These are phyloP conservation scores for Kluyveromyces marxianus DNA, from an alignment of 1,139 yeast species.

Conservation along the genomic window DNA sequence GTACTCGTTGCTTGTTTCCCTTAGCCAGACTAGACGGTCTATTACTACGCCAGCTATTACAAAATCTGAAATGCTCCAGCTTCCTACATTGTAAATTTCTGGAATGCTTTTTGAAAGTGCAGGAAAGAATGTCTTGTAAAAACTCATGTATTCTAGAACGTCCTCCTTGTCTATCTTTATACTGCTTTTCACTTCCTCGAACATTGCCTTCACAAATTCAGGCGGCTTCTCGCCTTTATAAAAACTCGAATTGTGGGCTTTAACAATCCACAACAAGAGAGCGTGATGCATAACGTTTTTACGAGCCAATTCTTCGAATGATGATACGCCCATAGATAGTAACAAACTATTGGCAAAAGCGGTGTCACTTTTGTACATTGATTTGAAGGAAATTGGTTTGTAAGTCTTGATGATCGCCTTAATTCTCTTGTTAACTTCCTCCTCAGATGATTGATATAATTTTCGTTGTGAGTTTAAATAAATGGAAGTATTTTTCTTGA, in stretches of 20 bases:
- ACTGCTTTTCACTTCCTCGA: conserved; percentile 35
- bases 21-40: conserved; percentile 50
- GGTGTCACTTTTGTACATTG: conserved; percentile 47
- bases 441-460: conserved; percentile 40
- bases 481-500: conserved; percentile 29
- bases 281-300: conserved; percentile 49
- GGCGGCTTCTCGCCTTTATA: conserved; percentile 40
- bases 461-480: conserved; percentile 41
- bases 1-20: conserved; percentile 55
- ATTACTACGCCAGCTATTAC: conserved; percentile 53
- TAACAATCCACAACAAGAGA: conserved; percentile 54
- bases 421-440: conserved; percentile 43
- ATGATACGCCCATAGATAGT: conserved; percentile 48
- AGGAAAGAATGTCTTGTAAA: conserved; percentile 52
- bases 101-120: conserved; percentile 48
- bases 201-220: conserved; percentile 43
- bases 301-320: conserved; percentile 44
- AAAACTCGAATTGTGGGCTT: conserved; percentile 44
- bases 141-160: conserved; percentile 44
- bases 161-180: conserved; percentile 42
- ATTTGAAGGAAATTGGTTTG: conserved; percentile 47
- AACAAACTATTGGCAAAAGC: conserved; percentile 49
- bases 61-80: conserved; percentile 56
- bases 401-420: conserved; percentile 40
- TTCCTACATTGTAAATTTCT: conserved; percentile 51